Conservation (phyloP, 192 early-diverging fungal genomes). For the Coemansia sp. region DNA sequence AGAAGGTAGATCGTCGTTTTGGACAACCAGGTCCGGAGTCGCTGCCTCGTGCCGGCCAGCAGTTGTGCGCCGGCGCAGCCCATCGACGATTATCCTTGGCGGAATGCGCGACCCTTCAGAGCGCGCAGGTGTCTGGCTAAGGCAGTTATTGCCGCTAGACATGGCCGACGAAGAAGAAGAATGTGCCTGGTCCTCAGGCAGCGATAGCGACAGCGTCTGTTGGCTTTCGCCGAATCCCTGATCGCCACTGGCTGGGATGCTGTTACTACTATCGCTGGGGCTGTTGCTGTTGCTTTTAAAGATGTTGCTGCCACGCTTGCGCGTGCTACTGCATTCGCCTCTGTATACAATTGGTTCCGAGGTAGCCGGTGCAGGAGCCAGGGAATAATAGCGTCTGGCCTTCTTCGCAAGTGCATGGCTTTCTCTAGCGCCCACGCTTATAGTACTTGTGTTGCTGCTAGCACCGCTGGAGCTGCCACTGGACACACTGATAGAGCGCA, state of each 20-base stretch:
- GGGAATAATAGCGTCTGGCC: slow-evolving; percentile 12
- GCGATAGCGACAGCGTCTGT: too few species aligned
- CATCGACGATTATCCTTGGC: slow-evolving; percentile 6
- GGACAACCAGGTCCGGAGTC: slow-evolving; percentile 32
- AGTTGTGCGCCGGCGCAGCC: slow-evolving; percentile 43
- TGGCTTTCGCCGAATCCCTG: not conserved
- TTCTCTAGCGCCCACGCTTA: not conserved
- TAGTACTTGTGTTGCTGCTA: slow-evolving; percentile 6
- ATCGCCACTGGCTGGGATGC: slow-evolving; percentile 7
- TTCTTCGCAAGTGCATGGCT: not conserved
- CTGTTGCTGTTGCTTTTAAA: slow-evolving; percentile 3
- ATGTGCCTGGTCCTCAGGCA: too few species aligned
- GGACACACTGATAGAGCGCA: slow-evolving; percentile 52
- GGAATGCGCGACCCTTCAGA: not conserved
- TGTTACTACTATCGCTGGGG: not conserved
- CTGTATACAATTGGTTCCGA: not conserved
- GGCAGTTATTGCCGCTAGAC: too few species aligned
- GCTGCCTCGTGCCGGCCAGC: slow-evolving; percentile 22
- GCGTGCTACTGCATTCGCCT: not conserved
- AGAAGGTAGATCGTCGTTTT: not conserved
- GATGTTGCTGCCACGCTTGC: slow-evolving; percentile 6
- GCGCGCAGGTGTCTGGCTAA: not conserved
- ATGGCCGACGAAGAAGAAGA: too few species aligned
- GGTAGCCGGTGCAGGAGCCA: not conserved
- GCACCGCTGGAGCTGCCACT: slow-evolving; percentile 7